Evolutionary conservation across 2,329 filamentous ascomycete genomes (phyloP).

Genomic region (Thielaviopsis punctulata): DNA sequence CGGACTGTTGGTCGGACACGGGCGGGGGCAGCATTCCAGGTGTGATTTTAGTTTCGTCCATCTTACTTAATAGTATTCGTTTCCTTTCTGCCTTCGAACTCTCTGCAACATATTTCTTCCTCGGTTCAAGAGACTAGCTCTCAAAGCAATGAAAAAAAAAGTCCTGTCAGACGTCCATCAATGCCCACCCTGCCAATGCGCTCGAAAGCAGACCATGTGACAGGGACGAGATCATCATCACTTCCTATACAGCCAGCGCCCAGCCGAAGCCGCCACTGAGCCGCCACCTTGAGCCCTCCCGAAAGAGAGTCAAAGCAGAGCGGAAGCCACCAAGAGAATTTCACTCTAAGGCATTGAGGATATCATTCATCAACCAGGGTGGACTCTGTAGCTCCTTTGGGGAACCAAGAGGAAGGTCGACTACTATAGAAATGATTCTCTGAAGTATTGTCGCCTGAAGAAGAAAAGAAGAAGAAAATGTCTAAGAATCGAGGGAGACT

Average conservation of each 20-base stretch:
- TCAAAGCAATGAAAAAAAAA: constrained; percentile 37
- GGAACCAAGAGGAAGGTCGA: constrained; percentile 79
- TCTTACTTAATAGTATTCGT: not conserved
- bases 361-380: constrained; percentile 88
- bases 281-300: constrained; percentile 47
- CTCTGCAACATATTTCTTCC: constrained; percentile 26
- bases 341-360: constrained; percentile 86
- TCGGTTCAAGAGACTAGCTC: constrained; percentile 31
- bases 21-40: constrained; percentile 19
- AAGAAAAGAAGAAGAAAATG: constrained; percentile 33
- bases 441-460: constrained; percentile 46
- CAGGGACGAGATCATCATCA: constrained; percentile 89
- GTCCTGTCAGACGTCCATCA: constrained; percentile 79
- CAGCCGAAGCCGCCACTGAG: constrained; percentile 12
- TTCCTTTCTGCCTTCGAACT: not conserved
- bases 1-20: constrained; percentile 35
- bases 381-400: constrained; percentile 81
- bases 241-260: constrained; percentile 52
- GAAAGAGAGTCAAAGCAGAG: constrained; percentile 28
- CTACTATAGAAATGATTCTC: constrained; percentile 98
- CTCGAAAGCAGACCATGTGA: constrained; percentile 55
- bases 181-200: constrained; percentile 61
- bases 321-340: constrained; percentile 44
- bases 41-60: not conserved
- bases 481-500: constrained; percentile 18